Conservation (phyloP, 306 rosid genomes). For the Lathyrus aphaca region DNA sequence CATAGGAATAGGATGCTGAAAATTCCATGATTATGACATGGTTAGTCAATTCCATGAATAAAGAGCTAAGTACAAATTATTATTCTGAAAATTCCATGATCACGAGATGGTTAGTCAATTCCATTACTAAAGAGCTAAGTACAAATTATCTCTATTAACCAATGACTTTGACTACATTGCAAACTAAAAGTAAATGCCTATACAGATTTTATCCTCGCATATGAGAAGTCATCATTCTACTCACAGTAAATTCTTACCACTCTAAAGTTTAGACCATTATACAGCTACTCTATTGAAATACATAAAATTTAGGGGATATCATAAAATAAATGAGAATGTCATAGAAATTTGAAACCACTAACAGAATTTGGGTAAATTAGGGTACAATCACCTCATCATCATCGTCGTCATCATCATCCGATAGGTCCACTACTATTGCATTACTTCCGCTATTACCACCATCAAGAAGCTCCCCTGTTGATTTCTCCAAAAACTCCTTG, state of each 20-base stretch:
- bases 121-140: too few relatives aligned
- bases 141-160: neutral
- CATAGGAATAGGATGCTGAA: too few relatives aligned
- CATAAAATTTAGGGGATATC: slow-evolving; percentile 1
- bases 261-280: neutral
- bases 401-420: slow-evolving; percentile 48
- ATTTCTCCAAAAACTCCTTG: slow-evolving; percentile 66
- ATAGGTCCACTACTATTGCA: slow-evolving; percentile 53
- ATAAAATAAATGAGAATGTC: slow-evolving; percentile 26
- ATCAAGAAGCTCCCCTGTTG: slow-evolving; percentile 56
- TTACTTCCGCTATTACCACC: slow-evolving; percentile 48
- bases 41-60: too few relatives aligned
- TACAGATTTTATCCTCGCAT: neutral
- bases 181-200: neutral
- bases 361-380: slow-evolving; percentile 42
- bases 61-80: too few relatives aligned
- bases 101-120: too few relatives aligned
- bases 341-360: slow-evolving; percentile 29
- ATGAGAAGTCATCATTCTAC: slow-evolving; percentile 6
- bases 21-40: too few relatives aligned
- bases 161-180: neutral
- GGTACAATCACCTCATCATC: slow-evolving; percentile 33
- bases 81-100: too few relatives aligned
- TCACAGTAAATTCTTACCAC: slow-evolving; percentile 13
- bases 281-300: slow-evolving; percentile 10